These are phyloP conservation scores for Phytophthora meadii DNA, from an alignment of 352 stramenopile species.

Conservation along the genomic window DNA sequence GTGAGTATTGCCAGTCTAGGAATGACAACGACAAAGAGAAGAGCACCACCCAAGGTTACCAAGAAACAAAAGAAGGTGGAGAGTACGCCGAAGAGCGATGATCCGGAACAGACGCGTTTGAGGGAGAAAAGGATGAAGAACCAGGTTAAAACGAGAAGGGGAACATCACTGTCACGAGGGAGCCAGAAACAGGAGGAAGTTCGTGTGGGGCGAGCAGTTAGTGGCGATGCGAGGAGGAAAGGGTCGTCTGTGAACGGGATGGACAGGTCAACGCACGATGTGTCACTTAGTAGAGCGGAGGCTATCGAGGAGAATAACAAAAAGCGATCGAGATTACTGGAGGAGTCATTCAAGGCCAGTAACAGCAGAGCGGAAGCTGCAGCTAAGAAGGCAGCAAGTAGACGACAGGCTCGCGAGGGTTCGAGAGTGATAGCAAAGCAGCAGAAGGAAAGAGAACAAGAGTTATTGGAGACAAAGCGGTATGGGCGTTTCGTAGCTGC, in stretches of 20 bases:
- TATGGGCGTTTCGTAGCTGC: conserved; percentile 50
- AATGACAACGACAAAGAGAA: conserved; percentile 6
- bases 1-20: conserved; percentile 32
- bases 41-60: conserved; percentile 24
- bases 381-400: conserved; percentile 21
- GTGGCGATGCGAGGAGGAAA: background rate
- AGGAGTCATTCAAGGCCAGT: conserved; percentile 25
- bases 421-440: conserved; percentile 5
- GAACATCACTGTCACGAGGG: background rate
- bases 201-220: conserved; percentile 22
- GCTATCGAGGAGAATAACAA: conserved; percentile 40
- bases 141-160: background rate
- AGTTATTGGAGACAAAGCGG: conserved; percentile 45
- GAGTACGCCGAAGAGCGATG: conserved; percentile 18
- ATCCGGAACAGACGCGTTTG: conserved; percentile 18
- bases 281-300: conserved; percentile 17
- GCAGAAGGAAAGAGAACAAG: conserved; percentile 13
- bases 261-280: conserved; percentile 9
- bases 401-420: background rate
- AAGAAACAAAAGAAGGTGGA: conserved; percentile 29
- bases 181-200: conserved; percentile 36
- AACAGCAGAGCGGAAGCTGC: conserved; percentile 17
- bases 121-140: conserved; percentile 11
- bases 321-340: conserved; percentile 39
- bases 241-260: too few species aligned